phyloP scores from a whole-genome alignment of 192 early-diverging fungal species.

The Coemansia sp. region DNA sequence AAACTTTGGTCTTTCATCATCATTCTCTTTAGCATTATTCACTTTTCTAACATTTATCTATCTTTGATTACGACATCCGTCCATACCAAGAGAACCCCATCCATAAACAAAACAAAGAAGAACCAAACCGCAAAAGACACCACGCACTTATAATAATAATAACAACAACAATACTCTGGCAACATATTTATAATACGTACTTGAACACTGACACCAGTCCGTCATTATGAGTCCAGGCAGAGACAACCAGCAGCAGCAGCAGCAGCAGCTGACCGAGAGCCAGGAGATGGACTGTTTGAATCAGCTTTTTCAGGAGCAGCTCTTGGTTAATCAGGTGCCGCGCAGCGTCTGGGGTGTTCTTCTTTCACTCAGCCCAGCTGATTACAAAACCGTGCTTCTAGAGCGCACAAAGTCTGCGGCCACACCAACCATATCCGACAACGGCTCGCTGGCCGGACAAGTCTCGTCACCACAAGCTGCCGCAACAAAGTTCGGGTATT shows the following conservation, averaged over 20 bases:
- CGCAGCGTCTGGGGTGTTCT: conserved; percentile 56
- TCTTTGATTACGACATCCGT: background rate
- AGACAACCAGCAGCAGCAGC: background rate
- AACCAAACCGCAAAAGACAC: background rate
- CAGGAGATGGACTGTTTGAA: conserved; percentile 48
- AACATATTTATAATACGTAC: background rate
- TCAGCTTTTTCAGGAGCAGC: conserved; percentile 52
- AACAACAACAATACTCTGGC: background rate
- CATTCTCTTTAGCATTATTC: background rate
- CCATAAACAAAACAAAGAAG: background rate
- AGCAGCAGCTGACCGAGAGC: conserved; percentile 22
- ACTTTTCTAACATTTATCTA: conserved; percentile 1
- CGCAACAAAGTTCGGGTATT: conserved; percentile 45
- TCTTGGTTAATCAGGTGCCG: conserved; percentile 51
- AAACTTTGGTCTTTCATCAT: background rate
- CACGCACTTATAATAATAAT: background rate
- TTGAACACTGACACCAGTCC: background rate
- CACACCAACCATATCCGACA: background rate
- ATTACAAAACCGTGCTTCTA: conserved; percentile 49
- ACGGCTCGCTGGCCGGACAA: background rate
- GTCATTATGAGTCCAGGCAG: too few species aligned
- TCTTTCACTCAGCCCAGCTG: conserved; percentile 50
- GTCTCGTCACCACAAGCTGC: conserved; percentile 11
- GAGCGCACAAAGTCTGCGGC: conserved; percentile 36
- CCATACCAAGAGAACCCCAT: background rate